Evolutionary conservation across 164 flowering plant species (phyloP).

Genomic region (Umbilicus rupestris): DNA sequence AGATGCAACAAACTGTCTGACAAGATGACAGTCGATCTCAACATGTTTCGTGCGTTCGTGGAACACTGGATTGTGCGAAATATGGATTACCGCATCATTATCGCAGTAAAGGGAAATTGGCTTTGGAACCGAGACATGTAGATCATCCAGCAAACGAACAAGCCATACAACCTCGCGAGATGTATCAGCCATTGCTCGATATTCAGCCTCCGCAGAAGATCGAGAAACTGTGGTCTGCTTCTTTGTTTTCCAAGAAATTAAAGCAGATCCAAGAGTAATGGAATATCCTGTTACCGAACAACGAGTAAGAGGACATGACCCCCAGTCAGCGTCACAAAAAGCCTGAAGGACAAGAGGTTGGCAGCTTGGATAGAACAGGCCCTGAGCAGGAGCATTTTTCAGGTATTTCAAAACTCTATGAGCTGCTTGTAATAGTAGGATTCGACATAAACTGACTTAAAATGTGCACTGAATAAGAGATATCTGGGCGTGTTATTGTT

Average conservation of each 20-base stretch:
- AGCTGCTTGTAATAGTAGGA: background rate
- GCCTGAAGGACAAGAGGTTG: background rate
- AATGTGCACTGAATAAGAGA: background rate
- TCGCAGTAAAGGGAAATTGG: background rate
- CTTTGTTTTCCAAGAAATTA: constrained; percentile 2
- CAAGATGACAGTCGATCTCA: background rate
- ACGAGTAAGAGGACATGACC: background rate
- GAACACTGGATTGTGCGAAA: background rate
- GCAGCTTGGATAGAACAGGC: background rate
- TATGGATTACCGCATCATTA: background rate
- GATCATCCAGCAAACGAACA: background rate
- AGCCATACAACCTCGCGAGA: background rate
- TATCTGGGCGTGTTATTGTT: background rate
- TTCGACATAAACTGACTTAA: background rate
- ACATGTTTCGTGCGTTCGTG: constrained; percentile 8
- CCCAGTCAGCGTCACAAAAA: constrained; percentile 8
- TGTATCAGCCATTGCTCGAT: background rate
- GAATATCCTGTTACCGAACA: background rate
- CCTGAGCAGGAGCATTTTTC: background rate
- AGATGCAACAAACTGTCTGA: background rate
- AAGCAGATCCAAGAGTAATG: background rate
- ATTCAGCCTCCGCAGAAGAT: constrained; percentile 3
- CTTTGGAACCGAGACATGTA: background rate
- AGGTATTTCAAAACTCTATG: background rate
- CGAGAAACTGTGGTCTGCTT: background rate